Evolutionary conservation across 2,329 filamentous ascomycete genomes (phyloP).

Genomic region (Hymenoscyphus occultus): DNA sequence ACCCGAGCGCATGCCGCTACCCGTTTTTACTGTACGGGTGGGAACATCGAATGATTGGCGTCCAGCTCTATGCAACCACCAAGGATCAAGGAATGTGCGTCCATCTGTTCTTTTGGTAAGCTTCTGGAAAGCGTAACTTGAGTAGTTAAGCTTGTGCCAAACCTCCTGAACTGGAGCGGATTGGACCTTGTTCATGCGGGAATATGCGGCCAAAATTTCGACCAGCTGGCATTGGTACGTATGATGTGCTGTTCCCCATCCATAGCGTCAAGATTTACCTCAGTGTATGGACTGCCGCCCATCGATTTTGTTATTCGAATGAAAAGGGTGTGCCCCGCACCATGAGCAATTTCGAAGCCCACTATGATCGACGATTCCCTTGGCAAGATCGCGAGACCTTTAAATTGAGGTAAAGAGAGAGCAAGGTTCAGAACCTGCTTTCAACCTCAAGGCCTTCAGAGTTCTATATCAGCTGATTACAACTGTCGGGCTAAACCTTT

Average conservation of each 20-base stretch:
- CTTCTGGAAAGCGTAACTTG: neutral
- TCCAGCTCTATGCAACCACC: neutral
- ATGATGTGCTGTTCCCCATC: neutral
- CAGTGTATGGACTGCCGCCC: neutral
- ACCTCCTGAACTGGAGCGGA: neutral
- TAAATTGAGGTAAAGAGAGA: neutral
- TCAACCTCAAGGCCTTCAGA: neutral
- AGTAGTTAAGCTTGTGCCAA: neutral
- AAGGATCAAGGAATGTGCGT: neutral
- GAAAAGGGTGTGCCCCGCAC: neutral
- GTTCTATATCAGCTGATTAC: neutral
- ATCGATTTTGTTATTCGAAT: neutral
- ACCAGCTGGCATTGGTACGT: neutral
- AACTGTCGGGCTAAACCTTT: neutral
- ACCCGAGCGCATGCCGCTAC: neutral
- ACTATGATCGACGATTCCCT: neutral
- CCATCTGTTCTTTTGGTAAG: neutral
- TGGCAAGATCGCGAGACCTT: neutral
- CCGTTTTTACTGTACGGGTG: neutral
- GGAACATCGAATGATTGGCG: neutral
- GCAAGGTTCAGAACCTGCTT: neutral
- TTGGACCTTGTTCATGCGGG: neutral
- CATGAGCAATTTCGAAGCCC: neutral
- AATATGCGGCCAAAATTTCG: neutral
- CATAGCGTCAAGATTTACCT: neutral